These are phyloP conservation scores for Zasmidium angulare DNA, from an alignment of 2,329 filamentous ascomycete species.

Conservation along the genomic window DNA sequence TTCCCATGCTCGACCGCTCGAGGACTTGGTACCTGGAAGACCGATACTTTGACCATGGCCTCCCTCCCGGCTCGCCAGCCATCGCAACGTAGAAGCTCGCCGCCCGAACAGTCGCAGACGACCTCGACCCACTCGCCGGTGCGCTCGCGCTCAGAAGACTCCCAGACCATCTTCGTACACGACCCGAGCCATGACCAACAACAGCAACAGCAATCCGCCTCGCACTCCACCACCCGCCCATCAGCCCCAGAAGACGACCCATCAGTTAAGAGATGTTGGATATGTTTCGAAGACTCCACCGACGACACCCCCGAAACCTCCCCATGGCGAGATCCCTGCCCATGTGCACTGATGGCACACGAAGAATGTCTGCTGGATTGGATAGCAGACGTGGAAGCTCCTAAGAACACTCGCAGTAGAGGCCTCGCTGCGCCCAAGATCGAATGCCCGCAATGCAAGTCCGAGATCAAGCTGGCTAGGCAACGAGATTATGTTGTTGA, in stretches of 20 bases:
- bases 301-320: conserved; percentile 62
- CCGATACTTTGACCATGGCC: conserved; percentile 36
- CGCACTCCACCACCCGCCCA: conserved; percentile 9
- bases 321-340: conserved; percentile 84
- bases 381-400: conserved; percentile 83
- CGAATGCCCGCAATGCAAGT: conserved; percentile 86
- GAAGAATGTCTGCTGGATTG: conserved; percentile 87
- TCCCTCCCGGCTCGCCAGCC: conserved; percentile 40
- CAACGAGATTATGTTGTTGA: conserved; percentile 73
- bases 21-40: neutral
- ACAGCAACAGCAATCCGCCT: conserved; percentile 6
- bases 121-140: conserved; percentile 22
- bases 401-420: conserved; percentile 50
- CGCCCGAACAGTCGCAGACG: conserved; percentile 17
- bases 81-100: conserved; percentile 23
- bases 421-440: conserved; percentile 59
- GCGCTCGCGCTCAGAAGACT: conserved; percentile 45
- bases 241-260: conserved; percentile 30
- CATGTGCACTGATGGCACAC: conserved; percentile 86
- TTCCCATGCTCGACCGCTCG: too few species aligned
- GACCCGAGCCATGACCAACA: conserved; percentile 25
- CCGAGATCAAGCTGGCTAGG: conserved; percentile 72
- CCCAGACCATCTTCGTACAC: conserved; percentile 48
- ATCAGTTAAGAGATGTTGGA: conserved; percentile 62
- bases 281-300: conserved; percentile 66